Percentiles rank a stretch among this genome's conserved stretches.
phyloP scores from a whole-genome alignment of 495 filamentous ascomycete genomes.

The Penicillium antarcticum region DNA sequence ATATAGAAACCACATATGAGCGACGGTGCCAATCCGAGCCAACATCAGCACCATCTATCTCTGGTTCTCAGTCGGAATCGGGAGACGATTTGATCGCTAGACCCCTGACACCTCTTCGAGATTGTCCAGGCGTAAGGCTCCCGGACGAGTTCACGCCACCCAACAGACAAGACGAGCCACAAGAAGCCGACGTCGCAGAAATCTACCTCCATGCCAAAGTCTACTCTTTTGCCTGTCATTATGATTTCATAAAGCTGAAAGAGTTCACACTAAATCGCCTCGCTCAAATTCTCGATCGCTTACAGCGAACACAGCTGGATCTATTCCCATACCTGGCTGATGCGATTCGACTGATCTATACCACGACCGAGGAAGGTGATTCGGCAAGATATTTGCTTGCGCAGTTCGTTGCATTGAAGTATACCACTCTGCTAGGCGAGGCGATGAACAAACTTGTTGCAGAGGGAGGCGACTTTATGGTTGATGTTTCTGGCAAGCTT shows the following conservation, averaged over 20 bases:
- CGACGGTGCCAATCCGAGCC: too few species aligned
- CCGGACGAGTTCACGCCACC: neutral
- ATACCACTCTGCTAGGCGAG: neutral
- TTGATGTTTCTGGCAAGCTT: conserved; percentile 6
- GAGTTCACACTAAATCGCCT: neutral
- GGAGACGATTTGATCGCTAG: too few species aligned
- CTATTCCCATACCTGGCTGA: neutral
- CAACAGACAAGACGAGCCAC: neutral
- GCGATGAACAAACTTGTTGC: neutral
- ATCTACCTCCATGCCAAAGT: conserved; percentile 5
- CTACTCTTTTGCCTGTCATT: conserved; percentile 2
- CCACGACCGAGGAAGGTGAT: neutral
- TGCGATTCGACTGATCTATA: conserved; percentile 4
- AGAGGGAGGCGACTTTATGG: conserved; percentile 7
- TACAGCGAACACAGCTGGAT: neutral
- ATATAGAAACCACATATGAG: too few species aligned
- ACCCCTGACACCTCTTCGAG: too few species aligned
- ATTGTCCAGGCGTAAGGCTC: too few species aligned
- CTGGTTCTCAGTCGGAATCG: too few species aligned
- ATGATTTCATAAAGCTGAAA: neutral
- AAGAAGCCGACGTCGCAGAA: neutral
- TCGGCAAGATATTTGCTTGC: conserved; percentile 1
- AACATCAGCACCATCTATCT: too few species aligned
- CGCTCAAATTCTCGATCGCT: neutral
- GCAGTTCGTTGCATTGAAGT: conserved; percentile 4